Conservation (phyloP, 2,329 filamentous ascomycete genomes). For the Cryphonectria carpinicola region DNA sequence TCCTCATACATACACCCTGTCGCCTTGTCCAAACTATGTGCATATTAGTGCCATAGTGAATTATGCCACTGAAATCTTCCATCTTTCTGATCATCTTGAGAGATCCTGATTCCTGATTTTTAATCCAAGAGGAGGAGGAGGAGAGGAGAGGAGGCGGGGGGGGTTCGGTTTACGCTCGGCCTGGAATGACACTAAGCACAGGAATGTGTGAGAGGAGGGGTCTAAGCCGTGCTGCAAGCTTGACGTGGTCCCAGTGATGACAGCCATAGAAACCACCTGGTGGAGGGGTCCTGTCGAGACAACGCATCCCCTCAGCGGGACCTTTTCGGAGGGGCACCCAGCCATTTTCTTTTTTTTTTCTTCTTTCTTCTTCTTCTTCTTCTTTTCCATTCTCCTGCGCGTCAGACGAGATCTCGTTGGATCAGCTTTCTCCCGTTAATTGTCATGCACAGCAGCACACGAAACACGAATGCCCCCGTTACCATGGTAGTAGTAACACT, state of each 20-base stretch:
- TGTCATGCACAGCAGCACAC: background rate
- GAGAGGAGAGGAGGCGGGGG: background rate
- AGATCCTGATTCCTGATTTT: background rate
- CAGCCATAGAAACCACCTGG: background rate
- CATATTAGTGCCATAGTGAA: background rate
- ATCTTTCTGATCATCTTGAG: background rate
- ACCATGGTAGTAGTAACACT: background rate
- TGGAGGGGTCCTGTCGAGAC: background rate
- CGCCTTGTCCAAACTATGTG: background rate
- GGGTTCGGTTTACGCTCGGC: background rate
- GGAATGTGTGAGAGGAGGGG: background rate
- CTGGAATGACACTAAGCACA: background rate
- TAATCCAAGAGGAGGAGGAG: background rate
- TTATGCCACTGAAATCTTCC: background rate
- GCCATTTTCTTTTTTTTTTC: too few relatives aligned
- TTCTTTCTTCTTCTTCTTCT: too few relatives aligned
- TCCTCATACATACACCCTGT: background rate
- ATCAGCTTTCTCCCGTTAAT: background rate
- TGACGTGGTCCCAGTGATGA: constrained; percentile 8
- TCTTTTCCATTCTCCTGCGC: background rate
- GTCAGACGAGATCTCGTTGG: background rate
- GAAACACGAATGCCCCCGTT: background rate
- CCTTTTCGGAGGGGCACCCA: background rate
- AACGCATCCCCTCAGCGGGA: background rate
- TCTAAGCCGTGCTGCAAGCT: constrained; percentile 1